Conservation (phyloP, 2,329 filamentous ascomycete genomes). For the Fusarium verticillioides region DNA sequence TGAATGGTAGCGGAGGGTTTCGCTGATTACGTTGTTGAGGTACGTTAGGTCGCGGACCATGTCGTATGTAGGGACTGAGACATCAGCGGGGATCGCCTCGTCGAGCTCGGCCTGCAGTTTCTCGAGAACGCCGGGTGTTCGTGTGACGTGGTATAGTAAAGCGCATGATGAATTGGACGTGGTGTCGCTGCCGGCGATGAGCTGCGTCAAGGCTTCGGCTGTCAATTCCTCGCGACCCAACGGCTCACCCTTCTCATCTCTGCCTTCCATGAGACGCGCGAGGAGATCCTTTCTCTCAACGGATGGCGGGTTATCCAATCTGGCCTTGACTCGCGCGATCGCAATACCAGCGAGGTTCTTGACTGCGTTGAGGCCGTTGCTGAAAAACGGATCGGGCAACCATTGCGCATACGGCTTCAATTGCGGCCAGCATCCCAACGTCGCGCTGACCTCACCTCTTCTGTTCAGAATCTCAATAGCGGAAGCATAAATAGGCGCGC, state of each 20-base stretch:
- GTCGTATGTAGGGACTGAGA: constrained; percentile 75
- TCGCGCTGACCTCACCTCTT: constrained; percentile 84
- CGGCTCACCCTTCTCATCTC: constrained; percentile 80
- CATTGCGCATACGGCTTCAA: constrained; percentile 85
- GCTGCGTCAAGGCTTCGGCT: constrained; percentile 87
- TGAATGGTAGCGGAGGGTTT: constrained; percentile 86
- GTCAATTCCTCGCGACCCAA: constrained; percentile 84
- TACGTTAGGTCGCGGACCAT: constrained; percentile 81
- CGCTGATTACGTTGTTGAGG: constrained; percentile 79
- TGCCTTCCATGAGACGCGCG: constrained; percentile 84
- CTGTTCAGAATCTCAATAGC: constrained; percentile 92
- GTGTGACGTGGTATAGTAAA: constrained; percentile 79
- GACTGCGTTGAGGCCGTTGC: constrained; percentile 77
- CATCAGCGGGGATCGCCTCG: constrained; percentile 67
- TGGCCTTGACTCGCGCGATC: constrained; percentile 79
- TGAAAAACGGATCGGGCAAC: constrained; percentile 85
- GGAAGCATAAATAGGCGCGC: constrained; percentile 73
- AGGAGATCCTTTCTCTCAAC: constrained; percentile 82
- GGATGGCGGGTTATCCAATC: constrained; percentile 75
- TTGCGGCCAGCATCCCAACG: constrained; percentile 77
- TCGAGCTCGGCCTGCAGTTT: constrained; percentile 85
- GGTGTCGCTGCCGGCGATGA: constrained; percentile 83
- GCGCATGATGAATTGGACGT: constrained; percentile 86
- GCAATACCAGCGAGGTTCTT: constrained; percentile 88
- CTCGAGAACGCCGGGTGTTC: constrained; percentile 74